These are phyloP conservation scores for Penicillium occitanis DNA, from an alignment of 2,329 filamentous ascomycete species.

Conservation along the genomic window DNA sequence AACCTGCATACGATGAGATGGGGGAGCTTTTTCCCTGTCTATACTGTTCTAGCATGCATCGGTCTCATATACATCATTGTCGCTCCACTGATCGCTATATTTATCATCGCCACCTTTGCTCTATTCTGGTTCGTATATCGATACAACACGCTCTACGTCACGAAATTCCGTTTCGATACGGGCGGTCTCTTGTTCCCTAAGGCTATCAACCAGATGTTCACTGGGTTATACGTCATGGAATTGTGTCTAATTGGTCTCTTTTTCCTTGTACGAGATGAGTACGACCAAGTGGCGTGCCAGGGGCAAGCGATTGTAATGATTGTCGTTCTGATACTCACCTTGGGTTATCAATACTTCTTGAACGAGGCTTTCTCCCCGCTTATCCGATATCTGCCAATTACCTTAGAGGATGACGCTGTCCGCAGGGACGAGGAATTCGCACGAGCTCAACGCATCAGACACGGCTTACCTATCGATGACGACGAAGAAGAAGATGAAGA, in stretches of 20 bases:
- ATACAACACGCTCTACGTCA: slow-evolving; percentile 97
- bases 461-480: slow-evolving; percentile 60
- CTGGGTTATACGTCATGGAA: slow-evolving; percentile 92
- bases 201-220: slow-evolving; percentile 94
- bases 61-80: slow-evolving; percentile 85
- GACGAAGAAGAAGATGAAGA: slow-evolving; percentile 54
- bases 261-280: slow-evolving; percentile 67
- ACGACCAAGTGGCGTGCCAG: slow-evolving; percentile 59
- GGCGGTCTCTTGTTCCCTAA: slow-evolving; percentile 88
- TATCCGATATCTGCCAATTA: slow-evolving; percentile 87
- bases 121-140: slow-evolving; percentile 92
- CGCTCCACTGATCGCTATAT: slow-evolving; percentile 84
- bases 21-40: slow-evolving; percentile 93
- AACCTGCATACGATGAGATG: slow-evolving; percentile 75
- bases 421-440: slow-evolving; percentile 88
- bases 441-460: slow-evolving; percentile 68
- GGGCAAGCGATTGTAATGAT: slow-evolving; percentile 86
- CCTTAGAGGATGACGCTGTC: slow-evolving; percentile 91
- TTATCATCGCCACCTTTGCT: slow-evolving; percentile 88
- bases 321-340: slow-evolving; percentile 67
- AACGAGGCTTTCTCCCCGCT: slow-evolving; percentile 83
- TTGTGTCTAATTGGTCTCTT: slow-evolving; percentile 86
- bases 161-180: slow-evolving; percentile 83
- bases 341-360: slow-evolving; percentile 74
- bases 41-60: slow-evolving; percentile 95